Evolutionary conservation across 176 grass and related monocot species (phyloP).

Genomic region (Bolboschoenus planiculmis): DNA sequence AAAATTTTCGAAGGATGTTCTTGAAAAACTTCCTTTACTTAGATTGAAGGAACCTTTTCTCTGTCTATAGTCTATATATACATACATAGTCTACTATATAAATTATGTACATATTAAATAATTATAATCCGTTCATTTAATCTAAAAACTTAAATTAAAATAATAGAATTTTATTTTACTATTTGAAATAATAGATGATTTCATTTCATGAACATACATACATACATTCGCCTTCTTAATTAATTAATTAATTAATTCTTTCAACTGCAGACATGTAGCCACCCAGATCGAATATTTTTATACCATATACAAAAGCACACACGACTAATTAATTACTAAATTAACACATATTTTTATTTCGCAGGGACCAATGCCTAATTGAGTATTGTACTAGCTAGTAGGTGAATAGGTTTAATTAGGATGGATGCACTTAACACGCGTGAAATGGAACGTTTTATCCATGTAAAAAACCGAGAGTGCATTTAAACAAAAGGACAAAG

Average conservation of each 20-base stretch:
- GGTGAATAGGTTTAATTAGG: neutral
- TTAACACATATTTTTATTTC: neutral
- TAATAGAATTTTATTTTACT: no score
- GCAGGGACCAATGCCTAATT: neutral
- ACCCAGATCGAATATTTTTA: conserved; percentile 1
- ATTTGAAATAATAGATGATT: no score
- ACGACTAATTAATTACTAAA: neutral
- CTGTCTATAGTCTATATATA: no score
- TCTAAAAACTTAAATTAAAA: no score
- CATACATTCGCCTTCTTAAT: neutral
- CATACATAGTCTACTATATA: no score
- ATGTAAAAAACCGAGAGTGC: conserved; percentile 10
- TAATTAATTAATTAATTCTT: neutral
- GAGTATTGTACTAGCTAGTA: neutral
- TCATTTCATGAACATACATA: neutral
- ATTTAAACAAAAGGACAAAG: neutral
- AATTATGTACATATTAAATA: no score
- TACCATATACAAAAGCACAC: neutral
- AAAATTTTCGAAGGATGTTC: neutral
- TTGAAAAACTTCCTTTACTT: neutral
- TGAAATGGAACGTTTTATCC: conserved; percentile 6
- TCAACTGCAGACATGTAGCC: neutral
- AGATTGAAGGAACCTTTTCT: neutral
- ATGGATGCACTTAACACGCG: neutral
- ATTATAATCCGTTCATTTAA: no score